phyloP scores from a whole-genome alignment of 495 filamentous ascomycete genomes.

The Aspergillus panamensis region DNA sequence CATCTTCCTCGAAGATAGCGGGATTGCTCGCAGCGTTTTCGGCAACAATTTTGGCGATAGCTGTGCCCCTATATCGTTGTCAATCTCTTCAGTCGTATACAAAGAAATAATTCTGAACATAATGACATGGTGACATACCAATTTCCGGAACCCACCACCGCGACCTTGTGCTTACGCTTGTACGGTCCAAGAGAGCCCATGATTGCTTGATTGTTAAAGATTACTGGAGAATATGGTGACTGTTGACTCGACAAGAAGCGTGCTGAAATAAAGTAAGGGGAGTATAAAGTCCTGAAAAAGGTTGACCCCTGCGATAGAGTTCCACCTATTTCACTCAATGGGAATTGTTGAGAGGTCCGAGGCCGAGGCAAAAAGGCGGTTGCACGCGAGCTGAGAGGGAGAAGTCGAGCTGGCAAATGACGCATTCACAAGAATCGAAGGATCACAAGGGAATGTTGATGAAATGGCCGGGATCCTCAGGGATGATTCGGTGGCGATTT shows the following conservation, averaged over 20 bases:
- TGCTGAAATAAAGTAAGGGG: slow-evolving; percentile 14
- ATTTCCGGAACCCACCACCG: slow-evolving; percentile 92
- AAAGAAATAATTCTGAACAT: not conserved
- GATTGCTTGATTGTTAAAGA: slow-evolving; percentile 3
- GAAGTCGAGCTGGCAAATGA: slow-evolving; percentile 17
- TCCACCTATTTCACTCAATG: slow-evolving; percentile 9
- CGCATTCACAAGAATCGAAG: slow-evolving; percentile 21
- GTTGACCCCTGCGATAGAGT: not conserved
- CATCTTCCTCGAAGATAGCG: slow-evolving; percentile 77
- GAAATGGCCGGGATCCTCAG: not conserved
- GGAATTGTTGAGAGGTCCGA: slow-evolving; percentile 14
- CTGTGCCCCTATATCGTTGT: slow-evolving; percentile 66
- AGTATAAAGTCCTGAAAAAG: slow-evolving; percentile 3
- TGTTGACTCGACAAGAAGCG: slow-evolving; percentile 14
- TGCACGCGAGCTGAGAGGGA: slow-evolving; percentile 13
- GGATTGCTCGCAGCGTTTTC: slow-evolving; percentile 79
- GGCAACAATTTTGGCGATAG: slow-evolving; percentile 94
- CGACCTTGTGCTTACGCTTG: slow-evolving; percentile 83
- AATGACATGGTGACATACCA: slow-evolving; percentile 58
- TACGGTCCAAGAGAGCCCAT: slow-evolving; percentile 46
- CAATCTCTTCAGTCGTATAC: not conserved
- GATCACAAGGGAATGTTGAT: slow-evolving; percentile 3
- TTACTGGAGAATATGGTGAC: slow-evolving; percentile 12
- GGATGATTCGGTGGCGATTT: slow-evolving; percentile 11
- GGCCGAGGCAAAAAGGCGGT: slow-evolving; percentile 22